These are phyloP conservation scores for Pseudocercospora vitis DNA, from an alignment of 2,329 filamentous ascomycete genomes.

Conservation along the genomic window DNA sequence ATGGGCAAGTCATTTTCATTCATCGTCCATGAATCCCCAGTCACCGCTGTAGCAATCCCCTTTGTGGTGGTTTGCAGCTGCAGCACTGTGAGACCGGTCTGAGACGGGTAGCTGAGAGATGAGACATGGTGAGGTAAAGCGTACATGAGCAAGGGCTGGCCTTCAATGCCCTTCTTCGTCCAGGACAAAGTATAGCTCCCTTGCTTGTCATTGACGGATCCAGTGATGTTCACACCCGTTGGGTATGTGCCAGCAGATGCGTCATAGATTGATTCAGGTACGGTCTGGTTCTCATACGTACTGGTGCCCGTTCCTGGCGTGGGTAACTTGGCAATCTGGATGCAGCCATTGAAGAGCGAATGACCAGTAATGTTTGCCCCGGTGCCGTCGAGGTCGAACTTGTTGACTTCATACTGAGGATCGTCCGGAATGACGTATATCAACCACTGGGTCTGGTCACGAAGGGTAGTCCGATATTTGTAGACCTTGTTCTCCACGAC, in stretches of 20 bases:
- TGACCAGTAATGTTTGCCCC: slow-evolving; percentile 65
- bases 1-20: slow-evolving; percentile 70
- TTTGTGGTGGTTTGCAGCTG: slow-evolving; percentile 80
- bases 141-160: slow-evolving; percentile 72
- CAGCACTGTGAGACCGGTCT: slow-evolving; percentile 51
- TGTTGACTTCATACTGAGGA: slow-evolving; percentile 52
- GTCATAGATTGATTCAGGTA: slow-evolving; percentile 70
- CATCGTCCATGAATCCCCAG: slow-evolving; percentile 75
- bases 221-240: slow-evolving; percentile 62
- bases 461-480: slow-evolving; percentile 74
- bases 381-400: slow-evolving; percentile 58
- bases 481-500: slow-evolving; percentile 62
- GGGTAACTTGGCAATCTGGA: slow-evolving; percentile 82
- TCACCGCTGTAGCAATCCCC: slow-evolving; percentile 71
- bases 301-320: slow-evolving; percentile 51
- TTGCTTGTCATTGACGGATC: slow-evolving; percentile 56
- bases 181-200: slow-evolving; percentile 76
- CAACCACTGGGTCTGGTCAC: slow-evolving; percentile 72
- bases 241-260: slow-evolving; percentile 74
- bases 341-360: slow-evolving; percentile 68
- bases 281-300: slow-evolving; percentile 35
- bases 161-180: slow-evolving; percentile 64
- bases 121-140: slow-evolving; percentile 81
- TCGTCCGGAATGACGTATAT: slow-evolving; percentile 68
- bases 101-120: slow-evolving; percentile 65